Base-by-base conservation (phyloP, 1,139 yeast genomes). In the Suhomyces coccinellae region DNA sequence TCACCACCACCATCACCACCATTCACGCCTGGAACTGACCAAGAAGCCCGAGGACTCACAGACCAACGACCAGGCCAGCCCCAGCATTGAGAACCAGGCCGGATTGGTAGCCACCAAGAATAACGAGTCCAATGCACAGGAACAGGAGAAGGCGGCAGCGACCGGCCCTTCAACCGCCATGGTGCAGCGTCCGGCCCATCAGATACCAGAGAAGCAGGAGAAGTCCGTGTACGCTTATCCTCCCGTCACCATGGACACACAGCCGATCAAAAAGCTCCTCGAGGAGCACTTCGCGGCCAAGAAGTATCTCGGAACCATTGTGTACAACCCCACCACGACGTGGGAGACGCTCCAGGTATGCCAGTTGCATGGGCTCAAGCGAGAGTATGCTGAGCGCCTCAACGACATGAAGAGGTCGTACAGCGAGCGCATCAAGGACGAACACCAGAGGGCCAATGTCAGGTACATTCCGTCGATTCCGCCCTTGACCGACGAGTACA, bases 281-380 rank as follows among this genome's bases (percentile, higher is more conserved):
- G 54, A 66, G 9, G 67, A 69, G 41, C 73, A 77, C 32, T 72
- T 66, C 49, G 75, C 76, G 35, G 71, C 76, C 11, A 67, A 86
- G 36, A 71, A 65, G 35, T 75, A 75, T 46, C 64, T 87, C 30
- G 93, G 93, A 0, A 73, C 83, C 1, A 62, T 86, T 3, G 65
- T 84, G 0, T 87, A 87, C 59, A 72, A 71, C 34, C 83, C 86
- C 1, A 69, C 77, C 11, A 76, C 81, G 2, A 76, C 80, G 0
- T 73, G 75, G 75, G 66, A 59, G 24, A 64, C 71, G 0, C 52
- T 71, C 13, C 80, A 76, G 47, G 62, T 67, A 2, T 57, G 62
- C 11, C 66, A 62, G 44, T 61, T 74, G 38, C 62, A 62, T 33
- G 77, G 77, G 6, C 54, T 71, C 44, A 67, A 62, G 45, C 65